Base-by-base conservation (phyloP, 2,329 filamentous ascomycete genomes). In the Alternaria sp. region DNA sequence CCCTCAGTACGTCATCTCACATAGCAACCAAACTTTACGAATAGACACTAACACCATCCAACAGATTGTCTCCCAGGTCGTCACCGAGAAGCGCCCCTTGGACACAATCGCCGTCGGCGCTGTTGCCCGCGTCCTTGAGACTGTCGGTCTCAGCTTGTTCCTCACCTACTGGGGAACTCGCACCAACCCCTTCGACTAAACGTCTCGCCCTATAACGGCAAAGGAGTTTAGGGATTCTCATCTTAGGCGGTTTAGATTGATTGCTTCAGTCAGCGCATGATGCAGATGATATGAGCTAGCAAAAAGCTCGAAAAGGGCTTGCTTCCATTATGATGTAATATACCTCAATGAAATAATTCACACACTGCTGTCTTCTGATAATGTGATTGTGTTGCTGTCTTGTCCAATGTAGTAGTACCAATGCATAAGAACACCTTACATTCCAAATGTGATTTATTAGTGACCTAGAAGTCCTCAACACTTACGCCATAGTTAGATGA, bases 131-230 rank as follows among this genome's bases (percentile, higher is more conserved):
- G 82, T 95, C 70, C 86, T 97, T 70, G 95, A 98, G 87, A 97
- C 95, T 3, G 87, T 98, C 60, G 95, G 94, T 65, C 86, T 98
- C 58, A 93, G 90, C 64, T 78, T 97, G 74, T 92, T 98, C 86
- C 85, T 98, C 72, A 97, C 92, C 77, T 98, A 92, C 90, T 98
- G 94, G 94, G 94, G 94, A 74, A 97, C 94, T 74, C 90, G 91
- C 77, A 95, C 92, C 81, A 94, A 93, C 84, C 92, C 92, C 61
- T 96, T 97, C 80, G 88, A 93, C 76, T 93, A 90, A 85, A 67
- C 56, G 54, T 62, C 54, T 71, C 57, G 40, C 54, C 36, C 57
- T 11, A 31, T 31, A 58, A 60, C 53, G 58, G 59, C 54, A 36
- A 62, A 56, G 63, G 64, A 61, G 61, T 68, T 63, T 64, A 53